Percentiles rank a stretch among this genome's conserved stretches.
Conservation (phyloP, 2,329 filamentous ascomycete genomes). For the Pseudogymnoascus pannorum region DNA sequence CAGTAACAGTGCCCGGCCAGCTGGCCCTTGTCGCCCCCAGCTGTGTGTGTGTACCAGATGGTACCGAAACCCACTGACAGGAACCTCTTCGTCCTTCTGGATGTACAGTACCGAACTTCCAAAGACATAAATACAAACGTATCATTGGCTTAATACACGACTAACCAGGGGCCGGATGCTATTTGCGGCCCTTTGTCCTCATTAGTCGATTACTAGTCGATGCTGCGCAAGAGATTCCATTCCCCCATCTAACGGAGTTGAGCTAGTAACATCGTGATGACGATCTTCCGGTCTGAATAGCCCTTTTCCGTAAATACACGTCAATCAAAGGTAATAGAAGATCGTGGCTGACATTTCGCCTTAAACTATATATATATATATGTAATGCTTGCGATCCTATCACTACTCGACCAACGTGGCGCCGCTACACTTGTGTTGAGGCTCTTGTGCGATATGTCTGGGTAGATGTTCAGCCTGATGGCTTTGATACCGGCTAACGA, state of each 20-base stretch:
- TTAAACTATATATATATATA: neutral
- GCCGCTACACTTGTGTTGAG: neutral
- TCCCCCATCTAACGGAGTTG: neutral
- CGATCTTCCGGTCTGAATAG: conserved; percentile 7
- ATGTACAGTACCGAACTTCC: neutral
- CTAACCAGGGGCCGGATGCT: neutral
- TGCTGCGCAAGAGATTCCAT: neutral
- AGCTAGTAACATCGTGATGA: conserved; percentile 9
- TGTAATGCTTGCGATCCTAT: neutral
- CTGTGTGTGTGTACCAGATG: neutral
- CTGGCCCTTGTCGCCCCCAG: neutral
- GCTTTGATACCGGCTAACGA: neutral
- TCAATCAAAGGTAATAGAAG: conserved; percentile 4
- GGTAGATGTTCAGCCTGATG: neutral
- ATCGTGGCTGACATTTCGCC: conserved; percentile 2
- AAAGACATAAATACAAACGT: neutral
- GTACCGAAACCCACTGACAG: conserved; percentile 8
- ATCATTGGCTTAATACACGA: neutral
- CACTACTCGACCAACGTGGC: conserved; percentile 1
- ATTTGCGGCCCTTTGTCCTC: conserved; percentile 2
- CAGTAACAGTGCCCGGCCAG: neutral
- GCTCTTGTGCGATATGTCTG: neutral
- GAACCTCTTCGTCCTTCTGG: neutral
- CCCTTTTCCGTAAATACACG: conserved; percentile 1
- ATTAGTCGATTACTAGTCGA: neutral